Percentiles rank a stretch among this genome's conserved stretches.
Conservation (phyloP, 768 basidiomycete species). For the Naganishia kalamii region DNA sequence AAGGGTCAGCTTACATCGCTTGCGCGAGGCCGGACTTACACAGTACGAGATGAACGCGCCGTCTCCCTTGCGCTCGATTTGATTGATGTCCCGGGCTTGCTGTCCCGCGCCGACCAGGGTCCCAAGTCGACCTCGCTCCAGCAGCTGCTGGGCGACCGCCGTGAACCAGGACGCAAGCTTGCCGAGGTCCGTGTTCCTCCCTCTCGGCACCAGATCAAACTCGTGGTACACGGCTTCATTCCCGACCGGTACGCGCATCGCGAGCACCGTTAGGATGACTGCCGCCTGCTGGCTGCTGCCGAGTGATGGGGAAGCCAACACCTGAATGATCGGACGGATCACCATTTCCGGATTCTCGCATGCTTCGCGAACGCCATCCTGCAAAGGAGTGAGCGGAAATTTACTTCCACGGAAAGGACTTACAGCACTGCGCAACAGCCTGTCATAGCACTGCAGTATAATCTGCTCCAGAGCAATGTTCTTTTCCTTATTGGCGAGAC, state of each 20-base stretch:
- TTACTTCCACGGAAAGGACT: not conserved
- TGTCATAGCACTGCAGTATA: slow-evolving; percentile 13
- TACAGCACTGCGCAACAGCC: slow-evolving; percentile 4
- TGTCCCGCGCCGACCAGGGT: slow-evolving; percentile 92
- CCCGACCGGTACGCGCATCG: slow-evolving; percentile 4
- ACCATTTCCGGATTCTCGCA: slow-evolving; percentile 14
- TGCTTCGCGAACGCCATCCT: slow-evolving; percentile 12
- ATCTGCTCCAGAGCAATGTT: slow-evolving; percentile 10
- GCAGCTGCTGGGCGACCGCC: slow-evolving; percentile 65
- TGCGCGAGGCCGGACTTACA: slow-evolving; percentile 31
- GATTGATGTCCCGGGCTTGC: slow-evolving; percentile 51
- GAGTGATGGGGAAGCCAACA: slow-evolving; percentile 1
- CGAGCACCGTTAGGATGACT: slow-evolving; percentile 3
- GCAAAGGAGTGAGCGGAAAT: not conserved
- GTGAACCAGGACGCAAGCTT: slow-evolving; percentile 83
- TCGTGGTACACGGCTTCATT: slow-evolving; percentile 4
- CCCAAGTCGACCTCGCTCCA: slow-evolving; percentile 88
- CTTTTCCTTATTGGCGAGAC: not conserved
- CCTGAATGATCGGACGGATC: slow-evolving; percentile 6
- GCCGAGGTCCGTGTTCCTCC: slow-evolving; percentile 34
- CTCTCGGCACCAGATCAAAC: slow-evolving; percentile 46
- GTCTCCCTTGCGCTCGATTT: slow-evolving; percentile 35
- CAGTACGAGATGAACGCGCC: slow-evolving; percentile 52
- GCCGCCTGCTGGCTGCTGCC: slow-evolving; percentile 5
- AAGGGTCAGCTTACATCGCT: slow-evolving; percentile 2